A percentile compares a stretch with the other conserved stretches of the same genome.
Evolutionary conservation across 108 stramenopile genomes (phyloP).

Genomic region (Mediolabrus comicus): DNA sequence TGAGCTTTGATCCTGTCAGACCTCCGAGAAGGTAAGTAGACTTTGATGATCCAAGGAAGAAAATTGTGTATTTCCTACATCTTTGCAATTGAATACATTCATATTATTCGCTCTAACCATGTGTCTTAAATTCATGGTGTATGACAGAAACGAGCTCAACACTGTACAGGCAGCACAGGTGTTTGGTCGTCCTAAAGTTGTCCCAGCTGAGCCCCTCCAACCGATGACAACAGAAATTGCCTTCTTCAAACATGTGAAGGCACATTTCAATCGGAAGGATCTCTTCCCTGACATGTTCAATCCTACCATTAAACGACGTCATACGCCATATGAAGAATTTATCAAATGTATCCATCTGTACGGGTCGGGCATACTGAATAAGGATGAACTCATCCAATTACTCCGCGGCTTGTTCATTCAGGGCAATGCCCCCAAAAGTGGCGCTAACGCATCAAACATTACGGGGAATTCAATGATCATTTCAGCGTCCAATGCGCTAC

Average conservation of each 20-base stretch:
- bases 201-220: constrained; percentile 59
- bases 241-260: constrained; percentile 74
- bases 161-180: constrained; percentile 64
- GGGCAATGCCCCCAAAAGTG: constrained; percentile 83
- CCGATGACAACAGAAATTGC: constrained; percentile 70
- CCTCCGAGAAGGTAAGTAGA: constrained; percentile 68
- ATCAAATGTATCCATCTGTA: constrained; percentile 89
- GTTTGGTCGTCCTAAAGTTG: constrained; percentile 61
- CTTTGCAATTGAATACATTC: too few species aligned
- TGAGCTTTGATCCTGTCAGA: constrained; percentile 74
- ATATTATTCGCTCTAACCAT: background rate
- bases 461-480: constrained; percentile 54
- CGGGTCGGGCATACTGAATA: constrained; percentile 81
- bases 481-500: constrained; percentile 53
- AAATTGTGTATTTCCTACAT: background rate
- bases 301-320: constrained; percentile 56
- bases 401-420: constrained; percentile 84
- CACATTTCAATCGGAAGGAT: constrained; percentile 70
- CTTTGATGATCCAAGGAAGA: background rate
- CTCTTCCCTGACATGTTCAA: constrained; percentile 66
- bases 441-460: constrained; percentile 55
- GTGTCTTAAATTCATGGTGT: background rate
- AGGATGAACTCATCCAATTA: constrained; percentile 87
- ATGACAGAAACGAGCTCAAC: constrained; percentile 48
- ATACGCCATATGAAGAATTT: constrained; percentile 89